phyloP scores from a whole-genome alignment of 805 yeast genomes.

The Nakazawaea sp. region DNA sequence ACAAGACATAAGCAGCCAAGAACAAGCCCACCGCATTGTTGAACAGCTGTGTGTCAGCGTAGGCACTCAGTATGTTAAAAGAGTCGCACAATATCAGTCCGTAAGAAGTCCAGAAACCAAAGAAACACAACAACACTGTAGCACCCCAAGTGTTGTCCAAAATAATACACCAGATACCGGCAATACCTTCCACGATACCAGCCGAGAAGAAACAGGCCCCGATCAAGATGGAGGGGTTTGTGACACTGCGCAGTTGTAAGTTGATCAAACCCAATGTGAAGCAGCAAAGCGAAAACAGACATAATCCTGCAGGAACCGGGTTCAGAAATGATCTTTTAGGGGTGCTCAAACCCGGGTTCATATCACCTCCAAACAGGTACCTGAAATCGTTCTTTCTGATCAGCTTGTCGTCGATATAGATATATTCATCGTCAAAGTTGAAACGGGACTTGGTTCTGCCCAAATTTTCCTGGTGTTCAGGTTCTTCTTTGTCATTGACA shows the following conservation, averaged over 20 bases:
- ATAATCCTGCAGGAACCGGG: conserved; percentile 50
- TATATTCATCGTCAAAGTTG: conserved; percentile 33
- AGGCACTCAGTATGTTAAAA: conserved; percentile 34
- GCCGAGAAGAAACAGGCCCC: conserved; percentile 42
- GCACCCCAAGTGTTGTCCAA: conserved; percentile 52
- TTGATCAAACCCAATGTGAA: conserved; percentile 40
- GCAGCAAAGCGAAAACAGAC: conserved; percentile 39
- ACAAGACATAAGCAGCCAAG: conserved; percentile 46
- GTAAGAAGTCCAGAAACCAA: conserved; percentile 48
- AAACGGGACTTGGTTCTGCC: conserved; percentile 11
- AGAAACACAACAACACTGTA: conserved; percentile 44
- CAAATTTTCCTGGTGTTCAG: neutral
- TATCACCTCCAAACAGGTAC: conserved; percentile 57
- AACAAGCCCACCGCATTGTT: conserved; percentile 40
- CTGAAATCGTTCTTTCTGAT: conserved; percentile 50
- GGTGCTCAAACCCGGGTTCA: conserved; percentile 32
- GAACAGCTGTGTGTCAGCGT: conserved; percentile 21
- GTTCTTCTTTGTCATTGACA: neutral
- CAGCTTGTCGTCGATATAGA: conserved; percentile 32
- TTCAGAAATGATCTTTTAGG: conserved; percentile 28
- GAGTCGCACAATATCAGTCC: conserved; percentile 37
- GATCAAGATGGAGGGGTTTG: conserved; percentile 33
- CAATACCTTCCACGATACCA: conserved; percentile 41
- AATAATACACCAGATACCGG: conserved; percentile 44
- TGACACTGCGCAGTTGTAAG: conserved; percentile 40